Base-by-base conservation (phyloP, 495 filamentous ascomycete genomes). In the Neurospora sp. region DNA sequence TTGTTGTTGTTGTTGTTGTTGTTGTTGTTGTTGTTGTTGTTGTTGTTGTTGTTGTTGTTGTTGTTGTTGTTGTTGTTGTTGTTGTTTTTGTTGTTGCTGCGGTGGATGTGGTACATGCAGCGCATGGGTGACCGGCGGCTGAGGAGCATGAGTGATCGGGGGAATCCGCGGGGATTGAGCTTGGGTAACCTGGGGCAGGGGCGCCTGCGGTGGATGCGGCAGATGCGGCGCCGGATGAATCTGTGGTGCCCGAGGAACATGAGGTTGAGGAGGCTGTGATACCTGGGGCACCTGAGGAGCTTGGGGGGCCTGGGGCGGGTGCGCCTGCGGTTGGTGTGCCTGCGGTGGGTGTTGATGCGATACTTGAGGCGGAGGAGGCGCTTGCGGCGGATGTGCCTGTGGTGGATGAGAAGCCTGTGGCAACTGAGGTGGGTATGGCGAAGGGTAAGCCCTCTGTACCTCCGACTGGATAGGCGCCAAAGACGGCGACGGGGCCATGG, bases 381-480 rank as follows among this genome's bases (percentile, higher is more conserved):
- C 72, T 35, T 65, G 77, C 71, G 81, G 73, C 41, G 75, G 77
- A 10, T 83, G 76, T 41, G 83, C 82, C 42, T 82, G 85, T 65
- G 53, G 53, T 65, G 53, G 27, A 65, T 65, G 53, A 65, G 53
- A 31, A 65, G 12, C 1, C 14, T 65, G 53, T 35, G 53, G 53
- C 27, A 65, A 6, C 53, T 65, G 53, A 35, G 53, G 27, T 65
- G 53, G 53, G 59, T 84, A 81, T 16, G 81, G 79, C n/a, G 84
- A 84, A 72, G 72, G 82, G 69, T 84, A 85, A 1, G 40, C 72
- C 65, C 75, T 77, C 6, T 76, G 76, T 38, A 76, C 74, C 31
- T 78, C 76, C 45, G 81, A 79, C 20, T 73, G 70, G 3, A 27
- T 22, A 42, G 69, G 40, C 1, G 42, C 40, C n/a, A 59, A 59